A percentile compares a stretch with the other conserved stretches of the same genome.
Conservation (phyloP, 345 rosid genomes). For the Rhodamnia argentea region DNA sequence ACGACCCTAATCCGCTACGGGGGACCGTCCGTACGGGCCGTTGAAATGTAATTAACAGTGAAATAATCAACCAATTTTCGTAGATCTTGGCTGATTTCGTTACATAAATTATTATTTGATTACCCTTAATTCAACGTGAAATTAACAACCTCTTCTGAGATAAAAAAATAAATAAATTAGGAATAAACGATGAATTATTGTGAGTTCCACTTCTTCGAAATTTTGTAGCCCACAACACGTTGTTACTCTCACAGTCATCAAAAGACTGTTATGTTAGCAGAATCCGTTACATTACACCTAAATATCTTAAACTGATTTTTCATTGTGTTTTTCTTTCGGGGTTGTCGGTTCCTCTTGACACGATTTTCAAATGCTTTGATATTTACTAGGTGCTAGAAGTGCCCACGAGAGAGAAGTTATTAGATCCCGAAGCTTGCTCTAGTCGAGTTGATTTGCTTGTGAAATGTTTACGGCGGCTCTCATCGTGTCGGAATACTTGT, state of each 20-base stretch:
- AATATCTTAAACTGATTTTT: background rate
- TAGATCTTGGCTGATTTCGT: background rate
- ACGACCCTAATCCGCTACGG: background rate
- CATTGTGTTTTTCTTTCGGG: background rate
- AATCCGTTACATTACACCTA: background rate
- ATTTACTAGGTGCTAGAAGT: fast-evolving
- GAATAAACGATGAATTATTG: no score
- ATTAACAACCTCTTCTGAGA: no score
- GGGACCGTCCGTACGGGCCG: background rate
- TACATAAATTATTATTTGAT: no score
- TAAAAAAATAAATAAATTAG: no score
- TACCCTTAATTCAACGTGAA: no score
- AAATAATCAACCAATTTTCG: background rate
- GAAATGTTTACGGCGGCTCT: background rate
- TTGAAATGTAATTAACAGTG: background rate
- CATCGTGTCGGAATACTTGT: fast-evolving
- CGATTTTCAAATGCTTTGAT: background rate
- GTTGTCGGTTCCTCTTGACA: fast-evolving
- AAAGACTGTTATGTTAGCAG: no score
- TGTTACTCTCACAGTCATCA: no score
- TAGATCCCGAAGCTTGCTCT: background rate
- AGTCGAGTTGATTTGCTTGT: background rate
- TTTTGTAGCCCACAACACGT: no score
- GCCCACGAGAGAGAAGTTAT: fast-evolving
- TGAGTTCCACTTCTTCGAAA: no score